Percentiles rank a stretch among this genome's conserved stretches.
These are phyloP conservation scores for Pleurotus salmoneostramineus DNA, from an alignment of 768 basidiomycete genomes.

Conservation along the genomic window DNA sequence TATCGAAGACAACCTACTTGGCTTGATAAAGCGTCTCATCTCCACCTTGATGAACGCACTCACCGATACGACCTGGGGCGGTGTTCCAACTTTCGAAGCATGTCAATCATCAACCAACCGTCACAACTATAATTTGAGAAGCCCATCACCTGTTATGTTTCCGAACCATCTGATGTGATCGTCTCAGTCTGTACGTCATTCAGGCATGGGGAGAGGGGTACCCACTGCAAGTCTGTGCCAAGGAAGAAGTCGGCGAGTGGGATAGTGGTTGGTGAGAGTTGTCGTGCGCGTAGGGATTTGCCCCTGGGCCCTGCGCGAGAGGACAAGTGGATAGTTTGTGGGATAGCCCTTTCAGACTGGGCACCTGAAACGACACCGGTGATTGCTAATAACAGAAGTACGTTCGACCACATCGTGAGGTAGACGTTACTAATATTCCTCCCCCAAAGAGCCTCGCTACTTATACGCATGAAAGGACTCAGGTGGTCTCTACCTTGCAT, in stretches of 20 bases:
- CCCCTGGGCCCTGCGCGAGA: constrained; percentile 20
- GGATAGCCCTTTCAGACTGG: neutral
- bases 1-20: constrained; percentile 52
- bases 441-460: neutral
- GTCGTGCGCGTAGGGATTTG: constrained; percentile 26
- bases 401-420: neutral
- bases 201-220: neutral
- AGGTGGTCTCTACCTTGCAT: neutral
- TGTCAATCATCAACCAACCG: neutral
- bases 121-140: constrained; percentile 1
- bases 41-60: constrained; percentile 8
- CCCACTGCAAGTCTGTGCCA: constrained; percentile 57
- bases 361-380: neutral
- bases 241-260: constrained; percentile 50
- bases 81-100: constrained; percentile 40
- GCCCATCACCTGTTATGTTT: constrained; percentile 36
- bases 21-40: neutral
- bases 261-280: constrained; percentile 32
- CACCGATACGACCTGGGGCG: constrained; percentile 42
- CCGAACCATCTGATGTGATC: constrained; percentile 46
- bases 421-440: neutral
- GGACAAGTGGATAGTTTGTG: constrained; percentile 27
- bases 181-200: neutral
- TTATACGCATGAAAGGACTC: neutral
- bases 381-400: neutral